Percentiles rank a stretch among this genome's conserved stretches.
phyloP scores from a whole-genome alignment of 2,329 filamentous ascomycete genomes.

The Neonectria faginata region DNA sequence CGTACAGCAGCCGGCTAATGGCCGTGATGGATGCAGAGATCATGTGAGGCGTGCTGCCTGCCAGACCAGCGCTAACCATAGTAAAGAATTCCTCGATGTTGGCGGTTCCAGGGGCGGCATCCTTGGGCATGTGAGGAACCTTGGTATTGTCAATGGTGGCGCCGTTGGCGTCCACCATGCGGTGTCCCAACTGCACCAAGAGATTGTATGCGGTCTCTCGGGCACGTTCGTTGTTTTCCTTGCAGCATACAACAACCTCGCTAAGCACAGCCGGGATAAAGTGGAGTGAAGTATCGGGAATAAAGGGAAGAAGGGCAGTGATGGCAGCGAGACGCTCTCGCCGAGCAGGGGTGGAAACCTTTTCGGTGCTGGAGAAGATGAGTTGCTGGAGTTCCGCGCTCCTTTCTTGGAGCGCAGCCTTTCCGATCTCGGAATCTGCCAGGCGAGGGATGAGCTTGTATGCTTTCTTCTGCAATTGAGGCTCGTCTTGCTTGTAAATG shows the following conservation, averaged over 20 bases:
- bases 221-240: slow-evolving; percentile 97
- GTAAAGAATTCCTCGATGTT: slow-evolving; percentile 96
- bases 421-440: slow-evolving; percentile 82
- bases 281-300: slow-evolving; percentile 83
- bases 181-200: slow-evolving; percentile 87
- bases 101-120: slow-evolving; percentile 81
- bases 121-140: slow-evolving; percentile 85
- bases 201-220: slow-evolving; percentile 90
- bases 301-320: slow-evolving; percentile 79
- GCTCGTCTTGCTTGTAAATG: slow-evolving; percentile 83
- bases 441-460: slow-evolving; percentile 97
- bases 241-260: slow-evolving; percentile 95
- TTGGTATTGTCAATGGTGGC: slow-evolving; percentile 86
- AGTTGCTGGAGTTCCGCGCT: slow-evolving; percentile 84
- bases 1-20: slow-evolving; percentile 90
- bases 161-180: slow-evolving; percentile 74
- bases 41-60: slow-evolving; percentile 94
- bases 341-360: slow-evolving; percentile 86
- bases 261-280: slow-evolving; percentile 93
- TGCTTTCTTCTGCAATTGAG: slow-evolving; percentile 97
- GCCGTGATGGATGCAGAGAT: slow-evolving; percentile 97
- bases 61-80: slow-evolving; percentile 96
- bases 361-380: slow-evolving; percentile 82
- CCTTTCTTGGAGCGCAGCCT: slow-evolving; percentile 79
- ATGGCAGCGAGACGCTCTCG: slow-evolving; percentile 89